These are phyloP conservation scores for Lactarius trivialis DNA, from an alignment of 768 basidiomycete species.

Conservation along the genomic window DNA sequence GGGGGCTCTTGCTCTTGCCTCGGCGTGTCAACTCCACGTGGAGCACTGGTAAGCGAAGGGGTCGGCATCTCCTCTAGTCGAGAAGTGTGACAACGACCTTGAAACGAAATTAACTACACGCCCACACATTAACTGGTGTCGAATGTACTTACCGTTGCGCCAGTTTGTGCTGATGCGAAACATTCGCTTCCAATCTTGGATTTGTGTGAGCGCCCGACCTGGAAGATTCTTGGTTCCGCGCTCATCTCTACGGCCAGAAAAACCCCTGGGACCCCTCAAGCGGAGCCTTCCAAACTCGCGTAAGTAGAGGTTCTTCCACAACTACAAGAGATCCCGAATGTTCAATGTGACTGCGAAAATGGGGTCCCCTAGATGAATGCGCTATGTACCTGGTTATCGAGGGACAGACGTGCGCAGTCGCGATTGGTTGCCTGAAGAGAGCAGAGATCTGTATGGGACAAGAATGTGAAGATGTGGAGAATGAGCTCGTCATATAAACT, in stretches of 20 bases:
- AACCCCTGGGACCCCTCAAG: constrained; percentile 61
- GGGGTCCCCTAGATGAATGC: constrained; percentile 23
- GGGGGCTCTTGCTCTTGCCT: constrained; percentile 15
- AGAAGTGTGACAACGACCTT: constrained; percentile 52
- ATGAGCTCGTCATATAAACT: constrained; percentile 70
- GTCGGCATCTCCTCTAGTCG: constrained; percentile 4
- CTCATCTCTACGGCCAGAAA: constrained; percentile 48
- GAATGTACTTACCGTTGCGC: constrained; percentile 53
- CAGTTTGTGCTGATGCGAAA: constrained; percentile 80
- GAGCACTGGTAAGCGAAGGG: neutral
- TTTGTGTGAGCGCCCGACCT: constrained; percentile 34
- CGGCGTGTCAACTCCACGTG: neutral
- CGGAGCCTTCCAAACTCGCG: constrained; percentile 59
- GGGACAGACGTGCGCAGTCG: constrained; percentile 60
- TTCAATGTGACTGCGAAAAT: constrained; percentile 17
- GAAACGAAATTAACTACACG: neutral
- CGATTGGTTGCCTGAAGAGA: constrained; percentile 51
- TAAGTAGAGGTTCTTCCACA: constrained; percentile 67
- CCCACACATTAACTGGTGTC: constrained; percentile 5
- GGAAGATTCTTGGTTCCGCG: constrained; percentile 56
- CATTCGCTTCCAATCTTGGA: constrained; percentile 80
- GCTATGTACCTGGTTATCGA: constrained; percentile 55
- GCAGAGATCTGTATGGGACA: constrained; percentile 64
- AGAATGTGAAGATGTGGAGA: constrained; percentile 64
- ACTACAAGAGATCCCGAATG: constrained; percentile 30